Evolutionary conservation across 83 land plant species (phyloP).

Genomic region (Picea mariana): DNA sequence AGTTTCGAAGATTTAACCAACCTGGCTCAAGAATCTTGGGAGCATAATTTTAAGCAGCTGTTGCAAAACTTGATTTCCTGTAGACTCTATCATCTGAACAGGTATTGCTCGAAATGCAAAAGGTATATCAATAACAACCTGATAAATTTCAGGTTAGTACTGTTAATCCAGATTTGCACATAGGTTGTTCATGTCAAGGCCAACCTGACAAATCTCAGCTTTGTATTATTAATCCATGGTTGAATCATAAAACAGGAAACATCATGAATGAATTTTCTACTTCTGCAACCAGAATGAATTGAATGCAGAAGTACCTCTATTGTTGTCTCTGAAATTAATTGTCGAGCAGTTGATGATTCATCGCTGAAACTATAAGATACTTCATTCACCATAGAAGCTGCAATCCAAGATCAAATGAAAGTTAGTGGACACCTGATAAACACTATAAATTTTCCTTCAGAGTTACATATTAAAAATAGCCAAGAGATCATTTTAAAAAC

Average conservation of each 20-base stretch:
- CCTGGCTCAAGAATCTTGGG: conserved; percentile 87
- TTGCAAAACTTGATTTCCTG: conserved; percentile 83
- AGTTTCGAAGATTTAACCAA: conserved; percentile 13
- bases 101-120: conserved; percentile 79
- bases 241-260: neutral
- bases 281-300: neutral
- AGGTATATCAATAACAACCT: conserved; percentile 90
- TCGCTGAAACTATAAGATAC: conserved; percentile 56
- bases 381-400: conserved; percentile 92
- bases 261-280: neutral
- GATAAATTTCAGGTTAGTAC: conserved; percentile 6
- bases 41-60: conserved; percentile 83
- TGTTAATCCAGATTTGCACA: neutral
- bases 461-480: neutral
- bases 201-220: neutral
- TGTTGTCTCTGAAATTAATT: conserved; percentile 75
- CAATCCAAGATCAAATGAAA: conserved; percentile 50
- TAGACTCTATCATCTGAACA: conserved; percentile 64
- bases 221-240: neutral
- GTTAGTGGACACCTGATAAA: conserved; percentile 46
- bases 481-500: neutral
- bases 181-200: neutral
- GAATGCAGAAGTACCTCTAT: conserved; percentile 68
- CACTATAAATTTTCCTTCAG: conserved; percentile 2
- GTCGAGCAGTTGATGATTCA: conserved; percentile 42